Evolutionary conservation across 208 protist genomes (phyloP).

Genomic region (Leishmania lainsoni): DNA sequence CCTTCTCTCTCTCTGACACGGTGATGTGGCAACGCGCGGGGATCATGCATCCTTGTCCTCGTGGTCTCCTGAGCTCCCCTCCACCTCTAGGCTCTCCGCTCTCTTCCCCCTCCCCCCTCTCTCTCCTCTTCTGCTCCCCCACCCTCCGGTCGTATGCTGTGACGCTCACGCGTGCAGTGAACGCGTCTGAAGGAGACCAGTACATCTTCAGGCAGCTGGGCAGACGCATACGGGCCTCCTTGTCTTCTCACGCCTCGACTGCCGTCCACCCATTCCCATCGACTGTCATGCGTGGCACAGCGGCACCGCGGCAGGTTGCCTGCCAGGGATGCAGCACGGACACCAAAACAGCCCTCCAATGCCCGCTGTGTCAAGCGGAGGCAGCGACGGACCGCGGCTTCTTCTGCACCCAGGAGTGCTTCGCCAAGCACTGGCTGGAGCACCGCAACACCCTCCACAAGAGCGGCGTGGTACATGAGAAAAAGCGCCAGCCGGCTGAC

Average conservation of each 20-base stretch:
- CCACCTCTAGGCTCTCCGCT: background rate
- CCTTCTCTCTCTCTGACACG: background rate
- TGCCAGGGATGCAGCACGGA: conserved; percentile 67
- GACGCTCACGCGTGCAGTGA: too few relatives aligned
- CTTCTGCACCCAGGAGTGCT: conserved; percentile 86
- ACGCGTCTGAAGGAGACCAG: background rate
- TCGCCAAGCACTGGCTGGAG: conserved; percentile 74
- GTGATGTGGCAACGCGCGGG: background rate
- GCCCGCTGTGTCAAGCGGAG: conserved; percentile 85
- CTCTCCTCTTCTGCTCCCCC: background rate
- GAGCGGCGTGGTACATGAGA: conserved; percentile 62
- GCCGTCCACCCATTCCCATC: background rate
- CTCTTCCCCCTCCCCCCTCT: background rate
- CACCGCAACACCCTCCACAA: conserved; percentile 79
- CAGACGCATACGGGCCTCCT: background rate
- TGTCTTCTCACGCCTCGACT: background rate
- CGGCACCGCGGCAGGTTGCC: background rate
- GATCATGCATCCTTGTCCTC: background rate
- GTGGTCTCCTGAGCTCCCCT: background rate
- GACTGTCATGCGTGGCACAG: background rate
- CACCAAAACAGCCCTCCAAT: conserved; percentile 66
- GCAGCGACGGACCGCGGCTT: conserved; percentile 57
- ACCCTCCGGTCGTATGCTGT: too few relatives aligned
- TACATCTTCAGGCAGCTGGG: background rate
- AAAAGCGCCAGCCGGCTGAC: conserved; percentile 21